A percentile compares a stretch with the other conserved stretches of the same genome.
These are phyloP conservation scores for Fusarium albidum DNA, from an alignment of 2,329 filamentous ascomycete species.

Conservation along the genomic window DNA sequence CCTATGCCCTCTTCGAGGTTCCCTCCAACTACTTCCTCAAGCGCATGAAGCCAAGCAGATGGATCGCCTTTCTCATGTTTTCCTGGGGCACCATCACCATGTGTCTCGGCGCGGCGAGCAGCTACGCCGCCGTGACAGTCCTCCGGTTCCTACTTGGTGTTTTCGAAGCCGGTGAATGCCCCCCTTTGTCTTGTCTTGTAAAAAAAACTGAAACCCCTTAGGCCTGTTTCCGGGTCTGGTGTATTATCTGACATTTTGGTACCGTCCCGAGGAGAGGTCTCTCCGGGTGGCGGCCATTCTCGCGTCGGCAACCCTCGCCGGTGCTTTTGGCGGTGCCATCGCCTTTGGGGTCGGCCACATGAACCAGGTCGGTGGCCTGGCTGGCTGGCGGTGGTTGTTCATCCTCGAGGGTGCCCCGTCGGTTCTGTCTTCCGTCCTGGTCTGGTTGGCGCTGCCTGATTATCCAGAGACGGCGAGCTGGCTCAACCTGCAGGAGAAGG, in stretches of 20 bases:
- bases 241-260: constrained; percentile 70
- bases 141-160: constrained; percentile 43
- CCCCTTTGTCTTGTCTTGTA: neutral
- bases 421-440: constrained; percentile 64
- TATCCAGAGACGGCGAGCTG: constrained; percentile 70
- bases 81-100: constrained; percentile 51
- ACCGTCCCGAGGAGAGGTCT: constrained; percentile 73
- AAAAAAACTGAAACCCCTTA: constrained; percentile 30
- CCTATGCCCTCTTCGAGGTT: constrained; percentile 66
- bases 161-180: constrained; percentile 39
- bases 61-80: constrained; percentile 46
- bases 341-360: constrained; percentile 75
- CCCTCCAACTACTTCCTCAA: constrained; percentile 56
- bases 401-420: constrained; percentile 70
- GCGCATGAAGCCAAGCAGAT: constrained; percentile 56
- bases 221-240: constrained; percentile 36
- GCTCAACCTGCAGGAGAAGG: constrained; percentile 64
- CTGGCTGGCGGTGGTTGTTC: constrained; percentile 72
- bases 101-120: constrained; percentile 50
- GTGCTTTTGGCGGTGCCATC: constrained; percentile 74
- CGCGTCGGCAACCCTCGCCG: constrained; percentile 70
- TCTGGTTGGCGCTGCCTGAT: constrained; percentile 73
- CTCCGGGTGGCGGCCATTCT: constrained; percentile 72
- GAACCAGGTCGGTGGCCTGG: constrained; percentile 65
- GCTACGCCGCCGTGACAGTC: constrained; percentile 42